Evolutionary conservation across 208 protist species (phyloP).

Genomic region (Borovskyia barvae): DNA sequence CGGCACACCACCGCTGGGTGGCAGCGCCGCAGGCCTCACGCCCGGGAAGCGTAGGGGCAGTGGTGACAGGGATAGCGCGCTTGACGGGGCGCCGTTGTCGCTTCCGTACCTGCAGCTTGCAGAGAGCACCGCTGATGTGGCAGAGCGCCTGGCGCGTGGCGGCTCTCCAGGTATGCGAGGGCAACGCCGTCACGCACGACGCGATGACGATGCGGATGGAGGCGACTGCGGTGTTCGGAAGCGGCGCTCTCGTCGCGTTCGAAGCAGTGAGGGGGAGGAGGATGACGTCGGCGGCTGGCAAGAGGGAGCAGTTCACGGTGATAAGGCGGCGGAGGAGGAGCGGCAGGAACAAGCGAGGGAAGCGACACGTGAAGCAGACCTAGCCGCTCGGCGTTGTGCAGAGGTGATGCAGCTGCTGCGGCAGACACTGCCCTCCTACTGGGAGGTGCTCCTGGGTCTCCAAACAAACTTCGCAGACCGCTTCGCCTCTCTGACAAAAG

Average conservation of each 20-base stretch:
- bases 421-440: conserved; percentile 22
- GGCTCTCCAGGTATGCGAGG: background rate
- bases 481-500: background rate
- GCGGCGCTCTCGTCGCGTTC: background rate
- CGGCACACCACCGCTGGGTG: conserved; percentile 4
- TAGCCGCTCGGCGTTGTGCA: conserved; percentile 1
- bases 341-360: background rate
- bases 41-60: background rate
- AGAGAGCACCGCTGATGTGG: conserved; percentile 22
- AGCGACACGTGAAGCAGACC: background rate
- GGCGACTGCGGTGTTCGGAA: too few species aligned
- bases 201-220: too few species aligned
- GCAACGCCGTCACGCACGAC: background rate
- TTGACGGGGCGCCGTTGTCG: background rate
- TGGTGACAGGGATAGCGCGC: background rate
- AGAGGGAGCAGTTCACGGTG: background rate
- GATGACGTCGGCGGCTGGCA: background rate
- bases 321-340: conserved; percentile 2
- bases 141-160: conserved; percentile 1
- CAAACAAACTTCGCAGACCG: conserved; percentile 2
- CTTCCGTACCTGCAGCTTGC: conserved; percentile 20
- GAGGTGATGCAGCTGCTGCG: conserved; percentile 24
- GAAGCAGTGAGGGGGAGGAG: background rate
- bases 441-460: conserved; percentile 31
- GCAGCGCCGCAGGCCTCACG: background rate